A percentile compares a stretch with the other conserved stretches of the same genome.
Evolutionary conservation across 2,329 filamentous ascomycete genomes (phyloP).

Genomic region (Cladophialophora carrionii): DNA sequence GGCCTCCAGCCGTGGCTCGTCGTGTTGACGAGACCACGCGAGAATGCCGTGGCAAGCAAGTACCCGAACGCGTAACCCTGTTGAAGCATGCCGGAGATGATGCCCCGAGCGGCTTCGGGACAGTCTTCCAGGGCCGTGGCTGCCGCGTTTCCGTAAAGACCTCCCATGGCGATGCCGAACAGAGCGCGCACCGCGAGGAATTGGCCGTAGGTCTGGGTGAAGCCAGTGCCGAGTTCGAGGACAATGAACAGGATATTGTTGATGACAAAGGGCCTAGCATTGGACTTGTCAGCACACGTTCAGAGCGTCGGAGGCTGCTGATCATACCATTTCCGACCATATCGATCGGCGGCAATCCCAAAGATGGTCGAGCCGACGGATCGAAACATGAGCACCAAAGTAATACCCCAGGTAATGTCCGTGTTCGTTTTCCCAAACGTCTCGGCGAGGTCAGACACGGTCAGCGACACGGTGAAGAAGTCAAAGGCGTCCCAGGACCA

Average conservation of each 20-base stretch:
- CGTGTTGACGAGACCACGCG: constrained; percentile 61
- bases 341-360: constrained; percentile 58
- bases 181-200: constrained; percentile 64
- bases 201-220: constrained; percentile 60
- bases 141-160: constrained; percentile 64
- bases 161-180: constrained; percentile 64
- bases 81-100: constrained; percentile 65
- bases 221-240: constrained; percentile 63
- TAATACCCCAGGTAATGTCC: constrained; percentile 64
- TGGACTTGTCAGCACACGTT: background rate
- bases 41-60: constrained; percentile 62
- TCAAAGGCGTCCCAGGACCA: constrained; percentile 63
- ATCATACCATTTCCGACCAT: constrained; percentile 57
- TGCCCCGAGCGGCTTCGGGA: constrained; percentile 60
- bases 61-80: constrained; percentile 67
- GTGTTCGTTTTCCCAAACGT: constrained; percentile 58
- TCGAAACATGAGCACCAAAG: constrained; percentile 63
- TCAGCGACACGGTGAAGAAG: constrained; percentile 65
- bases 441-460: constrained; percentile 57
- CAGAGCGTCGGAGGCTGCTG: background rate
- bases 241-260: constrained; percentile 66
- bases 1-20: constrained; percentile 81
- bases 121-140: constrained; percentile 67
- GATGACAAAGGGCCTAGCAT: constrained; percentile 55
- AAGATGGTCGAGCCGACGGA: constrained; percentile 63